Evolutionary conservation across 768 basidiomycete species (phyloP).

Genomic region (Auricularia cornea): DNA sequence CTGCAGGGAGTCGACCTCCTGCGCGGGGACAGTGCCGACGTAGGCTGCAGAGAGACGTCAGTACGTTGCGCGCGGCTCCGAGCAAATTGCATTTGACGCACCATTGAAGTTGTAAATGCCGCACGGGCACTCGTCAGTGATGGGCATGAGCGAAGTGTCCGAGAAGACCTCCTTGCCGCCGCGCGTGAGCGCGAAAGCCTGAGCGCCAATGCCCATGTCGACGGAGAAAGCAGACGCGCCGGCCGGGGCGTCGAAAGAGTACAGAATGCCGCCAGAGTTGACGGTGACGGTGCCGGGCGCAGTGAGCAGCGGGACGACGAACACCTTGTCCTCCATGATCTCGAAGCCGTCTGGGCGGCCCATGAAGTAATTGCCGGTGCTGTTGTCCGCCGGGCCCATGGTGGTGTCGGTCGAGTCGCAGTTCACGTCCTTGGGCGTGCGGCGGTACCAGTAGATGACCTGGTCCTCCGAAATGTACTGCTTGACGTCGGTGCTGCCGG

Average conservation of each 20-base stretch:
- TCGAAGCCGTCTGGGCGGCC: slow-evolving; percentile 22
- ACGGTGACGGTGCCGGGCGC: slow-evolving; percentile 19
- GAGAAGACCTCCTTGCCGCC: slow-evolving; percentile 3
- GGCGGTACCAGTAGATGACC: slow-evolving; percentile 25
- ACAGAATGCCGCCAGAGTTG: slow-evolving; percentile 17
- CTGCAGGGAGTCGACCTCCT: not conserved
- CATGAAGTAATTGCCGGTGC: slow-evolving; percentile 11
- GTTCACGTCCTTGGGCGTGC: slow-evolving; percentile 18
- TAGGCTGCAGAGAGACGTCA: slow-evolving; percentile 9
- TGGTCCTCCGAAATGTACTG: slow-evolving; percentile 20
- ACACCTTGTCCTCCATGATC: slow-evolving; percentile 19
- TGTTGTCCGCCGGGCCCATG: slow-evolving; percentile 2
- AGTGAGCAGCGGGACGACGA: slow-evolving; percentile 22
- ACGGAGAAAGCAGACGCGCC: slow-evolving; percentile 20
- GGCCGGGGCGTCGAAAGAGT: slow-evolving; percentile 13
- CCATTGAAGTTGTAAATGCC: slow-evolving; percentile 26
- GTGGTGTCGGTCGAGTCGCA: slow-evolving; percentile 23
- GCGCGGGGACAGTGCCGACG: slow-evolving; percentile 12
- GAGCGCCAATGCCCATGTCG: slow-evolving; percentile 22
- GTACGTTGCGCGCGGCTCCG: not conserved
- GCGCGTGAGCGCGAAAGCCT: slow-evolving; percentile 17
- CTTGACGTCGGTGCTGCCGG: slow-evolving; percentile 8
- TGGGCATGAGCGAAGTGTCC: slow-evolving; percentile 10
- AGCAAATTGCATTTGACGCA: not conserved
- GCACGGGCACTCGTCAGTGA: slow-evolving; percentile 13